Conservation (phyloP, 2,329 filamentous ascomycete genomes). For the Arachnomyces sp. region DNA sequence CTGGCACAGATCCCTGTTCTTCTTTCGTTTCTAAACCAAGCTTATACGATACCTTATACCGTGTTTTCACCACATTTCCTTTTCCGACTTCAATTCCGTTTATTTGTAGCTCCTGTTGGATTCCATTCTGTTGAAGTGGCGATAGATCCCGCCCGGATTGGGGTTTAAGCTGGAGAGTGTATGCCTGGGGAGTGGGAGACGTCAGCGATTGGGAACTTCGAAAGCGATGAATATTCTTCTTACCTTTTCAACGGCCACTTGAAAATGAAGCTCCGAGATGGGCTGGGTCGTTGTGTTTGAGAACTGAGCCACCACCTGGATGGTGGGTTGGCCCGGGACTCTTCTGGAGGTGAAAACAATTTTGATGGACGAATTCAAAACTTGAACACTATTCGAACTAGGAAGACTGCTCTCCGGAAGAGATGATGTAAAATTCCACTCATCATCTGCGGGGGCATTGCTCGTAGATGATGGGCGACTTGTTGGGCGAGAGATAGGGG, state of each 20-base stretch:
- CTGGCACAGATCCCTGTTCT: conserved; percentile 78
- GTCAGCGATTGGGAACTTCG: conserved; percentile 4
- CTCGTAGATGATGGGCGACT: conserved; percentile 22
- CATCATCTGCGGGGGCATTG: conserved; percentile 62
- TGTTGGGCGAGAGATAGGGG: conserved; percentile 8
- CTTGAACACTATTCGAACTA: conserved; percentile 54
- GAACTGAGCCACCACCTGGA: conserved; percentile 70
- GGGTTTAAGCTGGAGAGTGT: conserved; percentile 71
- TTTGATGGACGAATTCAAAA: conserved; percentile 63
- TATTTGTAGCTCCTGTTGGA: conserved; percentile 74
- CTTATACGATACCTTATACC: conserved; percentile 80
- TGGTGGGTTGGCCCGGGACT: conserved; percentile 46
- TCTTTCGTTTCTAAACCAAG: conserved; percentile 56
- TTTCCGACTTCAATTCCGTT: conserved; percentile 65
- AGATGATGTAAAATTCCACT: conserved; percentile 89
- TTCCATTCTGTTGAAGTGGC: conserved; percentile 64
- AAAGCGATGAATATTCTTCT: conserved; percentile 13
- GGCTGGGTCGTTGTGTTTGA: conserved; percentile 68
- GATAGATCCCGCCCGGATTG: conserved; percentile 72
- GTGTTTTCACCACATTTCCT: conserved; percentile 75
- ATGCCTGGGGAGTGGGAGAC: conserved; percentile 51
- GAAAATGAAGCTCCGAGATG: conserved; percentile 76
- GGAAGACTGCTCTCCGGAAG: conserved; percentile 59
- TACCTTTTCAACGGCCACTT: conserved; percentile 90
- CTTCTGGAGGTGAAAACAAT: conserved; percentile 66